Percentiles rank a stretch among this genome's conserved stretches.
These are phyloP conservation scores for Mycena sanguinolenta DNA, from an alignment of 768 basidiomycete species.

Conservation along the genomic window DNA sequence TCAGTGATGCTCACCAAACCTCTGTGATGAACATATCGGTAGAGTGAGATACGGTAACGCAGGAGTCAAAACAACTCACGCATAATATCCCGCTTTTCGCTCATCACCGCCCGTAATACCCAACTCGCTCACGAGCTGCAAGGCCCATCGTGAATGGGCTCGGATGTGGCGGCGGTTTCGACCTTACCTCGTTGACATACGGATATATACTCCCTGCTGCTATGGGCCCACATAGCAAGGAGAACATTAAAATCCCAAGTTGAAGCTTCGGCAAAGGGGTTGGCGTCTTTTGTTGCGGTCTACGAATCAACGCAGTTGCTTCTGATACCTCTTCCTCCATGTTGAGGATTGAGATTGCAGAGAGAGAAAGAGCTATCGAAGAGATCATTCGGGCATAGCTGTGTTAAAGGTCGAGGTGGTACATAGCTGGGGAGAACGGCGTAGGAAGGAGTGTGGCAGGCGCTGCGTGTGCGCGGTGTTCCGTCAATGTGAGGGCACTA, in stretches of 20 bases:
- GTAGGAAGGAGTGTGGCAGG: too few relatives aligned
- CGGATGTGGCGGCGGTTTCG: too few relatives aligned
- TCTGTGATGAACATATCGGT: not conserved
- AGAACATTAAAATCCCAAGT: constrained; percentile 58
- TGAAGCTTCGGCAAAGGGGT: constrained; percentile 68
- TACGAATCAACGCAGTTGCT: constrained; percentile 31
- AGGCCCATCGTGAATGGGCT: too few relatives aligned
- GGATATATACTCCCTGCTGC: constrained; percentile 70
- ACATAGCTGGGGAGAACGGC: too few relatives aligned
- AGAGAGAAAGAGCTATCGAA: too few relatives aligned
- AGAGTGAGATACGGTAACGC: not conserved
- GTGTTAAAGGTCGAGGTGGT: too few relatives aligned
- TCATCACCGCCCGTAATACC: not conserved
- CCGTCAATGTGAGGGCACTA: too few relatives aligned
- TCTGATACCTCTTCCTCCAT: too few relatives aligned
- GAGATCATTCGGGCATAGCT: too few relatives aligned
- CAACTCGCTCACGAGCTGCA: not conserved
- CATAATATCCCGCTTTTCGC: not conserved
- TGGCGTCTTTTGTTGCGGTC: constrained; percentile 30
- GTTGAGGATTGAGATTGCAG: too few relatives aligned
- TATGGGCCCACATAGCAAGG: constrained; percentile 70
- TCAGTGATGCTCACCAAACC: not conserved
- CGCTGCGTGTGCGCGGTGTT: too few relatives aligned
- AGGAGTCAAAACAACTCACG: not conserved
- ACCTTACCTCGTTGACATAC: constrained; percentile 68